A percentile compares a stretch with the other conserved stretches of the same genome.
Evolutionary conservation across 1,284 basidiomycete genomes (phyloP).

Genomic region (Marasmius tenuissimus): DNA sequence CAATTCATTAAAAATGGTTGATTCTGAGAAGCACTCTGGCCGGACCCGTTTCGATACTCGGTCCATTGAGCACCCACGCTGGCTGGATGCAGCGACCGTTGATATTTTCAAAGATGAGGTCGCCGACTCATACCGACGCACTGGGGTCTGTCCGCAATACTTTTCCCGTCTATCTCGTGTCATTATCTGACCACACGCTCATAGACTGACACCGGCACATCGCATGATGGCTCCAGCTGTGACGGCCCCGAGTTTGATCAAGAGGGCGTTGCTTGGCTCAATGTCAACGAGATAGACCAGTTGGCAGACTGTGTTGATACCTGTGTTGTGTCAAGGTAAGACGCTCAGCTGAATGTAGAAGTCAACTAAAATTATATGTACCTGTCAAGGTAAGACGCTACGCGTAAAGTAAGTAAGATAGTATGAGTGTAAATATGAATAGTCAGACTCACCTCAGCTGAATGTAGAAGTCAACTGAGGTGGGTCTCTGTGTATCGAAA

Average conservation of each 20-base stretch:
- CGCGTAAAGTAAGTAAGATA: too few species aligned
- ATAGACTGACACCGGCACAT: background rate
- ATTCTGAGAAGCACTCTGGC: slow-evolving; percentile 14
- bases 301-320: slow-evolving; percentile 9
- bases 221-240: background rate
- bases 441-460: too few species aligned
- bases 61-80: slow-evolving; percentile 9
- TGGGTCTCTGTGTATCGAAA: too few species aligned
- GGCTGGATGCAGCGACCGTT: slow-evolving; percentile 21
- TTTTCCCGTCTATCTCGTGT: too few species aligned
- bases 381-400: too few species aligned
- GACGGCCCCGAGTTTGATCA: background rate
- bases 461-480: too few species aligned
- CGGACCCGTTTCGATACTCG: slow-evolving; percentile 18
- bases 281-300: slow-evolving; percentile 9
- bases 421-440: too few species aligned
- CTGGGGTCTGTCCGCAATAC: too few species aligned
- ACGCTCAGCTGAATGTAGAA: too few species aligned
- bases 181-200: too few species aligned
- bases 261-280: slow-evolving; percentile 12
- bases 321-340: slow-evolving; percentile 18
- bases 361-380: too few species aligned
- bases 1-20: slow-evolving; percentile 31
- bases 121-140: background rate
- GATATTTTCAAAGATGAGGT: slow-evolving; percentile 33